Base-by-base conservation (phyloP, 2,329 filamentous ascomycete genomes). In the Nannizziopsis arthrosporioides region DNA sequence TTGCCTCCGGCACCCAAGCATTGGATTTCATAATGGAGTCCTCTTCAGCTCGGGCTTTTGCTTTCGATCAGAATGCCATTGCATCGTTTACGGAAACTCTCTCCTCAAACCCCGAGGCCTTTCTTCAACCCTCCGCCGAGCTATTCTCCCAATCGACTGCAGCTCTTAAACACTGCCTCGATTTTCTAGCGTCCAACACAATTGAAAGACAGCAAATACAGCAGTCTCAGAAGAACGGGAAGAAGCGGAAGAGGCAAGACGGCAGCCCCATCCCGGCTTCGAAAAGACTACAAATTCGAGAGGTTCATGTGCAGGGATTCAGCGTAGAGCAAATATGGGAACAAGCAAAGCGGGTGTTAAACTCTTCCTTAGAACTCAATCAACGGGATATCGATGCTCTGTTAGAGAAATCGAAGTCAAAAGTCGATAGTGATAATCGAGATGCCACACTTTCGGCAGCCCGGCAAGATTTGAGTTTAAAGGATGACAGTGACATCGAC, bases 291-390 rank as follows among this genome's bases (percentile, higher is more conserved):
- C 87, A 87, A 58, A 71, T 94, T 58, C 82, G 84, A 58, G 88
- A 85, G 65, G 72, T 98, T 12, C 85, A 95, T 62, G 73, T 87
- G 5, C 80, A 94, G 49, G 92, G 90, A 0, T 94, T 96, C 57
- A 85, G 84, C 57, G 82, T 85, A 9, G 79, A 82, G 15, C 90
- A 96, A 66, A 81, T 98, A 38, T 98, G 90, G 85, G 86, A 95
- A 65, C 92, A 98, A 69, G 84, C 87, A 7, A 82, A 81, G 60
- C 80, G 85, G 57, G 86, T 96, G 15, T 81, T 96, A 49, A 75
- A 84, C 53, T 77, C 80, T 41, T 68, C 81, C 5, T 69, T 70
- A 38, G 64, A 69, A 14, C 74, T 81, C 58, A 70, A 77, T 2
- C 72, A 77, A 57, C 66, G 57, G 61, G 56, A 72, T 63, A 31